phyloP scores from a whole-genome alignment of 371 early-diverging fungal species.

The Mucor lusitanicus region DNA sequence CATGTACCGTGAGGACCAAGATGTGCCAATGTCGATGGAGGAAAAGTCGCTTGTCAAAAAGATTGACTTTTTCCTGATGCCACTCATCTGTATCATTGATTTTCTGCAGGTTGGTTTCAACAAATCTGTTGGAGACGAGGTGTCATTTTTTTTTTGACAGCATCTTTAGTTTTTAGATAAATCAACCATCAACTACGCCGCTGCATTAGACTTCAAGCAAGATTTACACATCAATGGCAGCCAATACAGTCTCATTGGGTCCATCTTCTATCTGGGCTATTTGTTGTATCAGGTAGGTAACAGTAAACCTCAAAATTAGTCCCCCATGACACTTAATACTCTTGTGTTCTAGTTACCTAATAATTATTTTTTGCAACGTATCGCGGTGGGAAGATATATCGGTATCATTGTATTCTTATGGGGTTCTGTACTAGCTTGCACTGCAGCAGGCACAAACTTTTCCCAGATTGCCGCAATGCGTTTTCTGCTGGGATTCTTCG shows the following conservation, averaged over 20 bases:
- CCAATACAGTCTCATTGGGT: slow-evolving; percentile 35
- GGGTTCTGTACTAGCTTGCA: slow-evolving; percentile 35
- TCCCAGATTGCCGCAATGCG: slow-evolving; percentile 43
- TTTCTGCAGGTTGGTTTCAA: slow-evolving; percentile 35
- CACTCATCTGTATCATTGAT: slow-evolving; percentile 39
- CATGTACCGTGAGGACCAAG: slow-evolving; percentile 5
- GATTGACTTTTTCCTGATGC: slow-evolving; percentile 37
- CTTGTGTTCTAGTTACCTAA: slow-evolving; percentile 39
- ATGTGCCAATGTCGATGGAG: slow-evolving; percentile 27
- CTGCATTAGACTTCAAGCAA: slow-evolving; percentile 29
- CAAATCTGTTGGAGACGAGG: too few species aligned
- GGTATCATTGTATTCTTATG: slow-evolving; percentile 36
- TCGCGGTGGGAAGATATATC: slow-evolving; percentile 35
- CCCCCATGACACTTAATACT: neutral
- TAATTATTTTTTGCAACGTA: slow-evolving; percentile 39
- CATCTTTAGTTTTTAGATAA: slow-evolving; percentile 41
- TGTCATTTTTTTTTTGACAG: neutral
- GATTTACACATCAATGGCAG: slow-evolving; percentile 29
- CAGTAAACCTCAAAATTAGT: neutral
- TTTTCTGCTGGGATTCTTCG: slow-evolving; percentile 34
- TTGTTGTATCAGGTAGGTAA: slow-evolving; percentile 35
- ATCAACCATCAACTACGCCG: slow-evolving; percentile 43
- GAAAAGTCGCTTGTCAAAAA: slow-evolving; percentile 40
- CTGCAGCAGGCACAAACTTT: slow-evolving; percentile 32
- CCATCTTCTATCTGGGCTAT: slow-evolving; percentile 45